Base-by-base conservation (phyloP, 768 basidiomycete species). In the Pisolithus orientalis region DNA sequence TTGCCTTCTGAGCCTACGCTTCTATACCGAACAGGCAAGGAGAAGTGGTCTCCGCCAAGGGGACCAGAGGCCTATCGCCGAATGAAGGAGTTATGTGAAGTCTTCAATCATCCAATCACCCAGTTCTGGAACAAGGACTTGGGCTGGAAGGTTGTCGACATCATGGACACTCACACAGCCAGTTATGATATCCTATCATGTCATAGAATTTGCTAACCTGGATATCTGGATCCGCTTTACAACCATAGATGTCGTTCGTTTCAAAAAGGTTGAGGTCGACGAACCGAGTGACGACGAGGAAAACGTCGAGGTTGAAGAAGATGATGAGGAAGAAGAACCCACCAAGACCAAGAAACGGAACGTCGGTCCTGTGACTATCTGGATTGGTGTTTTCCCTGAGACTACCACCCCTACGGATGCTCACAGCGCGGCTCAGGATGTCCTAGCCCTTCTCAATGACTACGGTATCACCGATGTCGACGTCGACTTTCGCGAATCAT, bases 351-450 rank as follows among this genome's bases (percentile, higher is more conserved):
- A 48, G 47, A 48, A 48, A 48, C 47, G 17, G 34, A 52, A 44
- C 44, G 43, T 66, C 52, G 54, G 70, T 54, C 64, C 65, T 55
- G 58, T 69, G 34, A 70, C 70, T 7, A 68, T 74, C 49, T 75
- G 74, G 74, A 57, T 75, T 14, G 73, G 72, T 4, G 70, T 74
- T 40, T 42, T 58, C 44, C 67, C 67, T 28, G 65, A 67, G n/a
- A 59, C 61, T 53, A 59, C 60, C 64, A 62, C 61, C 57, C 62
- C 57, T 53, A 57, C 57, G 27, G 59, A 44, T 43, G 71, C 73
- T 5, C 57, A 46, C 62, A 51, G 65, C 34, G 62, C 66, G 6
- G 46, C 72, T 47, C 54, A 60, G 27, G 65, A 63, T 46, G 66
- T 71, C 59, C 65, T 65, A 46, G 54, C 44, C 21, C 59, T 70